Evolutionary conservation across 805 yeast species (phyloP).

Genomic region (Pichia paraexigua): DNA sequence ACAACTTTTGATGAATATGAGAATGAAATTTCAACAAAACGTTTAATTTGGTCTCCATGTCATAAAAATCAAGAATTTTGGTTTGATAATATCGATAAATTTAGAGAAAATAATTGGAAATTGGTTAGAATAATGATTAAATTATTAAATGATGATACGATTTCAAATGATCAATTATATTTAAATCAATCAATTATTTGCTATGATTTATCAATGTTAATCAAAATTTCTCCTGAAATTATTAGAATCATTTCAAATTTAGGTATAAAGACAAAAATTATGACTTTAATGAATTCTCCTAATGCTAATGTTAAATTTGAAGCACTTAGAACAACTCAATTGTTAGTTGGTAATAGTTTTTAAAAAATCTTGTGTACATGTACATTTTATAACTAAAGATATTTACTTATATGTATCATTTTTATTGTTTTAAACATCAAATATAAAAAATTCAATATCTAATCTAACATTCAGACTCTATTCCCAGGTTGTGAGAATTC

Average conservation of each 20-base stretch:
- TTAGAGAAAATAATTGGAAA: conserved; percentile 73
- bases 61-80: conserved; percentile 86
- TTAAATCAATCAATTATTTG: conserved; percentile 51
- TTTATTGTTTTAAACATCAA: not conserved
- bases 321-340: conserved; percentile 93
- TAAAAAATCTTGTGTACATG: conserved; percentile 2
- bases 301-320: conserved; percentile 89
- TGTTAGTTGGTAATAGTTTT: conserved; percentile 77
- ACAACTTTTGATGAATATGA: conserved; percentile 90
- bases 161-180: conserved; percentile 18
- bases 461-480: too few relatives aligned
- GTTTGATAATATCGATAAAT: conserved; percentile 70
- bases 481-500: too few relatives aligned
- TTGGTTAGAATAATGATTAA: conserved; percentile 54
- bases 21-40: conserved; percentile 73
- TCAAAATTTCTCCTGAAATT: conserved; percentile 56
- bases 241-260: conserved; percentile 42
- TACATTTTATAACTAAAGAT: not conserved
- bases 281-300: conserved; percentile 72
- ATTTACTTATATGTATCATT: not conserved
- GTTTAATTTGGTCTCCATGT: conserved; percentile 84
- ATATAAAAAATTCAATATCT: too few relatives aligned
- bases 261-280: conserved; percentile 69
- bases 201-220: conserved; percentile 57
- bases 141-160: conserved; percentile 30